Percentiles rank a stretch among this genome's conserved stretches.
These are phyloP conservation scores for Asterophora lycoperdoides DNA, from an alignment of 768 basidiomycete genomes.

Conservation along the genomic window DNA sequence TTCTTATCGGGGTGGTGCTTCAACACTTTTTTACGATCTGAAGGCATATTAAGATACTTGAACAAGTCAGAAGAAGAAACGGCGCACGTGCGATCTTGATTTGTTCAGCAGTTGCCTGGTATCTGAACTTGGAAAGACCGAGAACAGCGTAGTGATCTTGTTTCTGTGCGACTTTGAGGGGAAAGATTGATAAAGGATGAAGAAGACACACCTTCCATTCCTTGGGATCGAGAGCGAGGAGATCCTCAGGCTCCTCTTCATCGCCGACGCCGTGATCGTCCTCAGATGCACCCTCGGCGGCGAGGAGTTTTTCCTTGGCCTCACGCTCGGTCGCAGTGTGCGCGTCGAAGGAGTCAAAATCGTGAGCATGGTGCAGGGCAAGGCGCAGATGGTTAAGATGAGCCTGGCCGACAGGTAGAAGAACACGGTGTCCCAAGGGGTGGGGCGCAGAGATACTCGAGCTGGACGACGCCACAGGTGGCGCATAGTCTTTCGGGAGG, in stretches of 20 bases:
- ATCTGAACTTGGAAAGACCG: conserved; percentile 86
- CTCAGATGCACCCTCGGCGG: conserved; percentile 53
- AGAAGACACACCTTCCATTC: conserved; percentile 81
- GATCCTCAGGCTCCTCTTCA: conserved; percentile 72
- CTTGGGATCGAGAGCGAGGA: conserved; percentile 84
- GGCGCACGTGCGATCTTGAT: conserved; percentile 92
- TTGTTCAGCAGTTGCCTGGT: conserved; percentile 82
- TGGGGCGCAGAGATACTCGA: conserved; percentile 31
- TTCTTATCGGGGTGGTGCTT: conserved; percentile 99
- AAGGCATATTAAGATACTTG: neutral
- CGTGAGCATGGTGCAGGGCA: conserved; percentile 64
- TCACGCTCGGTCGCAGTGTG: conserved; percentile 41
- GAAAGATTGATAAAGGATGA: neutral
- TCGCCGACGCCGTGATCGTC: conserved; percentile 93
- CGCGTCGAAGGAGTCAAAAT: conserved; percentile 82
- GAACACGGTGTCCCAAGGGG: conserved; percentile 36
- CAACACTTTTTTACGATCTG: conserved; percentile 98
- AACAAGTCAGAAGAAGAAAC: conserved; percentile 14
- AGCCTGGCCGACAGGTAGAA: conserved; percentile 86
- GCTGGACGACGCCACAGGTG: conserved; percentile 32
- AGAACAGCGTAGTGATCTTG: conserved; percentile 99
- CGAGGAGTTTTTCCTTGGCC: conserved; percentile 39
- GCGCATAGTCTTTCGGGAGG: conserved; percentile 41
- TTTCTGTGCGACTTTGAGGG: conserved; percentile 48
- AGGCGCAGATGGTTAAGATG: conserved; percentile 82